Percentiles rank a stretch among this genome's conserved stretches.
Conservation (phyloP, 2,329 filamentous ascomycete genomes). For the Epichloe coenophiala region DNA sequence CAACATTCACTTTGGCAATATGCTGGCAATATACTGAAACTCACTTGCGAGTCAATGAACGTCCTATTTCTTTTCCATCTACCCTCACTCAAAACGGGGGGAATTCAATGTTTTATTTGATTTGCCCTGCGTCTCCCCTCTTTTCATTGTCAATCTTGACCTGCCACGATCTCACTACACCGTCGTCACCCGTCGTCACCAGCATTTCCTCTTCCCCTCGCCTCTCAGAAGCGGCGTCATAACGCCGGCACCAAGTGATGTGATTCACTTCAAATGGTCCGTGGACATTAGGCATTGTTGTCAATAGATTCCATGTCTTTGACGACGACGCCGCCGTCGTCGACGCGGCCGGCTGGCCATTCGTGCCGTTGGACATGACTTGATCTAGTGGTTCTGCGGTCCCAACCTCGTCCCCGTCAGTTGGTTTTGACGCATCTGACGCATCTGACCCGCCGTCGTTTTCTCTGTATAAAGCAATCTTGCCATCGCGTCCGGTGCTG, state of each 20-base stretch:
- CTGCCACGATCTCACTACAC: conserved; percentile 72
- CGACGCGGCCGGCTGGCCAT: conserved; percentile 6
- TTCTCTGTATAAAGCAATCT: conserved; percentile 68
- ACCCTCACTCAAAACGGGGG: neutral
- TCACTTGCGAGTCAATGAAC: neutral
- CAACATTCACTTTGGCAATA: too few species aligned
- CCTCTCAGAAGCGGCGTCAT: conserved; percentile 47
- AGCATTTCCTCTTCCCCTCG: conserved; percentile 64
- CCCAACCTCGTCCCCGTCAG: neutral
- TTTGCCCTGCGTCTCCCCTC: neutral
- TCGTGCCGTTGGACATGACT: conserved; percentile 2
- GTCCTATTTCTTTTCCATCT: neutral
- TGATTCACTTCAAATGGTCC: conserved; percentile 94
- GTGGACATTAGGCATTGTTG: conserved; percentile 60
- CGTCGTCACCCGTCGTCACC: conserved; percentile 85
- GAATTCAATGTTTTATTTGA: neutral
- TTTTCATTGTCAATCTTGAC: conserved; percentile 18
- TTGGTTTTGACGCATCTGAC: neutral
- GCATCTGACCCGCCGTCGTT: conserved; percentile 12
- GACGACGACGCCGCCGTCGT: conserved; percentile 17
- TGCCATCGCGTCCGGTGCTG: conserved; percentile 80
- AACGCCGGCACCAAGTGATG: conserved; percentile 71
- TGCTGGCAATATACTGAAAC: neutral
- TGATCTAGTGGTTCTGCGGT: conserved; percentile 4
- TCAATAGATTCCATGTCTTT: conserved; percentile 52